Base-by-base conservation (phyloP, 352 stramenopile genomes). In the Globisporangium echinulatum region DNA sequence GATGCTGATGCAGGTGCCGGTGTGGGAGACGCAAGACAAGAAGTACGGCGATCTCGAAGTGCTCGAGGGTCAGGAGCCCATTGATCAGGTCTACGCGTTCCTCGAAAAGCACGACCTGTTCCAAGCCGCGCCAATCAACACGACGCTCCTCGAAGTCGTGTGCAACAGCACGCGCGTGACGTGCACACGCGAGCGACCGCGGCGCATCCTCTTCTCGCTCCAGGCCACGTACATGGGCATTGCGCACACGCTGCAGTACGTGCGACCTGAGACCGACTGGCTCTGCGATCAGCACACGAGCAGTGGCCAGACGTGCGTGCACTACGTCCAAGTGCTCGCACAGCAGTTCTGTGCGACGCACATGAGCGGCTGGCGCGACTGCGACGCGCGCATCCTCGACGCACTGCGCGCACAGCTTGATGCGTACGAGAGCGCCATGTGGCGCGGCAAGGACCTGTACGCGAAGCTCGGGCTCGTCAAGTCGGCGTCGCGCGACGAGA, bases 91-190 rank as follows among this genome's bases (percentile, higher is more conserved):
- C n/a, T 91, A 93, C 57, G 76, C 84, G 15, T 93, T 93, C 54
- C 74, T 93, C 56, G 84, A 93, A 49, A 93, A 93, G 56, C 84
- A 93, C 67, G 84, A 93, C 49, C 52, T 93, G 33, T 91, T 93
- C 62, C 84, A 93, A 60, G 88, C 84, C 5, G 81, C 69, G 37
- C 84, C 84, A 48, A 66, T 93, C 56, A 93, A 93, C 71, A 88
- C 77, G 49, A 79, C 78, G 8, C 58, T 93, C 19, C 59, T 86
- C 2, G 66, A 85, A 58, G 63, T 86, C 11, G 80, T 88, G 8
- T 93, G 84, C 67, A 89, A 87, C 58, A 88, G 65, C 66, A 82
- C 82, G 56, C 74, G 82, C 37, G 80, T 92, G 19, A 63, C 65
- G 9, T 93, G 84, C 56, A 63, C 51, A 8, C 84, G 84, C 6